Conservation (phyloP, 2,329 filamentous ascomycete species). For the Arthrobotrys sinensis region DNA sequence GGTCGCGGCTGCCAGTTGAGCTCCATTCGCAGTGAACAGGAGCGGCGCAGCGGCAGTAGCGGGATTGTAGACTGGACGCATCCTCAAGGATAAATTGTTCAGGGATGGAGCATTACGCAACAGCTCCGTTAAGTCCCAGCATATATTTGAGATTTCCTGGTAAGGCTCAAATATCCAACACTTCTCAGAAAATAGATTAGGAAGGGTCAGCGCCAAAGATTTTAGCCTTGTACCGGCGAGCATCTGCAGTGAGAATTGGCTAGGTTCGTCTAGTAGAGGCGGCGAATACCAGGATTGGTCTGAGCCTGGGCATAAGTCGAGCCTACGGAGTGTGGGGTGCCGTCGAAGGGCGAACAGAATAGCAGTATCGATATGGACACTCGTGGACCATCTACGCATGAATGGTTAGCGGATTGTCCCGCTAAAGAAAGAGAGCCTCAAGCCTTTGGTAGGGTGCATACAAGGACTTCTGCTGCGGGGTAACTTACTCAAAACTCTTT, state of each 20-base stretch:
- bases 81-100: conserved; percentile 52
- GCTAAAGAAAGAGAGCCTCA: not conserved
- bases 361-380: conserved; percentile 55
- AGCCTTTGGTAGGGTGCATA: not conserved
- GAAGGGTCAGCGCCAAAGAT: conserved; percentile 50
- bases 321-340: conserved; percentile 48
- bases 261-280: conserved; percentile 45
- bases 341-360: conserved; percentile 51
- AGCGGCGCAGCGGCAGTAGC: conserved; percentile 49
- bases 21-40: conserved; percentile 53
- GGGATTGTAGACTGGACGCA: conserved; percentile 57
- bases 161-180: conserved; percentile 60
- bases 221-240: conserved; percentile 48
- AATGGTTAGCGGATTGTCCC: not conserved
- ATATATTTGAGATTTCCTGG: conserved; percentile 57
- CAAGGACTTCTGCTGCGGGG: not conserved
- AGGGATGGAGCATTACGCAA: conserved; percentile 41
- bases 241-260: conserved; percentile 55
- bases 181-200: conserved; percentile 57
- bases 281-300: conserved; percentile 60
- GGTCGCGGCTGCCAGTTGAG: conserved; percentile 47
- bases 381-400: conserved; percentile 50
- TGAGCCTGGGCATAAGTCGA: conserved; percentile 57
- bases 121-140: conserved; percentile 58
- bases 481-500: conserved; percentile 56